These are phyloP conservation scores for Avena insularis DNA, from an alignment of 176 grass and related monocot genomes.

Conservation along the genomic window DNA sequence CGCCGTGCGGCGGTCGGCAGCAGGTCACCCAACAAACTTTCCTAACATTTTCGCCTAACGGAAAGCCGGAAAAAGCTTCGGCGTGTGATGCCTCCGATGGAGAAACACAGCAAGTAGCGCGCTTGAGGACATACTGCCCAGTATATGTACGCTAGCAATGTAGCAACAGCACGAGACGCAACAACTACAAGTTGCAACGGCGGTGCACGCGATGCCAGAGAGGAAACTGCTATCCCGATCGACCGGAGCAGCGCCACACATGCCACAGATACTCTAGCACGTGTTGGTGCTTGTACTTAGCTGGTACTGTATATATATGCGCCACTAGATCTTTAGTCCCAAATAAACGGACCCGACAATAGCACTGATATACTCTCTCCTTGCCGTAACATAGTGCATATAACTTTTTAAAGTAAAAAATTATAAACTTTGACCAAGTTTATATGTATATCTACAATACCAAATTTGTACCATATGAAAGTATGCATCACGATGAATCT, in stretches of 20 bases:
- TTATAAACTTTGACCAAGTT: no score
- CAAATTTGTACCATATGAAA: no score
- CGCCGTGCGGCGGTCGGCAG: background rate
- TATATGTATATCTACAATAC: no score
- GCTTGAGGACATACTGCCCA: background rate
- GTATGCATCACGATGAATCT: no score
- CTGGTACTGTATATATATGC: background rate
- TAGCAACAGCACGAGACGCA: background rate
- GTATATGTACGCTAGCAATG: background rate
- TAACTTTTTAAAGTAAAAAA: no score
- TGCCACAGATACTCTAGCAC: background rate
- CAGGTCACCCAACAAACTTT: background rate
- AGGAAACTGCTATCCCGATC: background rate
- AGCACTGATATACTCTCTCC: no score
- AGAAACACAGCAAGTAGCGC: background rate
- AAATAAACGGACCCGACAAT: background rate
- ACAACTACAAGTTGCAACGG: background rate
- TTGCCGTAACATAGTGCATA: no score
- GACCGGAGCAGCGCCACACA: background rate
- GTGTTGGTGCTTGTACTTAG: background rate
- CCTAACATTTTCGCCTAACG: background rate
- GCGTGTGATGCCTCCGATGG: background rate
- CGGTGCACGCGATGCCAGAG: background rate
- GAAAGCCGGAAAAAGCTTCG: background rate
- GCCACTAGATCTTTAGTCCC: no score